Evolutionary conservation across 306 rosid genomes (phyloP).

Genomic region (Cucumis sativus): Cucumber_9930_V3 NC_026655.2:5166001-5166500

Average conservation of each 20-base stretch:
- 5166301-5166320: not conserved
- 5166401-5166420: not conserved
- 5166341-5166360: constrained; percentile 6
- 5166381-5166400: not conserved
- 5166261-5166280: not conserved
- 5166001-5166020: not conserved
- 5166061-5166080: not conserved
- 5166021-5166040: not conserved
- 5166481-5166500: not conserved
- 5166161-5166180: not conserved
- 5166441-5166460: not conserved
- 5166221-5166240: not conserved
- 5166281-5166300: not conserved
- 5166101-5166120: not conserved
- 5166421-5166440: not conserved
- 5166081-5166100: not conserved
- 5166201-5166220: not conserved
- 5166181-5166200: not conserved
- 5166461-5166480: not conserved
- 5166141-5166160: constrained; percentile 6
- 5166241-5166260: not conserved
- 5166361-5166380: constrained; percentile 7
- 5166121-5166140: constrained; percentile 7
- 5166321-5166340: constrained; percentile 3
- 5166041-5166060: constrained; percentile 12